Evolutionary conservation across 805 yeast genomes (phyloP).

Genomic region (Henningerozyma blattae): DNA sequence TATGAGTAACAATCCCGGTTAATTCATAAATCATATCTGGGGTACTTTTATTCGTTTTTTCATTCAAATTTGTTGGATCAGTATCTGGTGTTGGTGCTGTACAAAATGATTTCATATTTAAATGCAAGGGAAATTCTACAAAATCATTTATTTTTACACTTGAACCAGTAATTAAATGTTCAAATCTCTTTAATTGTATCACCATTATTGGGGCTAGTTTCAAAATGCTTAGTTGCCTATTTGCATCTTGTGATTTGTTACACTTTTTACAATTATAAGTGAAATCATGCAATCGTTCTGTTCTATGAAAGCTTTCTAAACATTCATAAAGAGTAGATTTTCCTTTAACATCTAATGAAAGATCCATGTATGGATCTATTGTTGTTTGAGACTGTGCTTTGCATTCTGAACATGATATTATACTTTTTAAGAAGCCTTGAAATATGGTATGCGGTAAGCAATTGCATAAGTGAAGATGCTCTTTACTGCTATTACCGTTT

Average conservation of each 20-base stretch:
- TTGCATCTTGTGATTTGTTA: constrained; percentile 46
- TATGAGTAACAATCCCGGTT: constrained; percentile 78
- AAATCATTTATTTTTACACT: constrained; percentile 66
- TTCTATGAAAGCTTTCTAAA: constrained; percentile 61
- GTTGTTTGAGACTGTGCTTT: constrained; percentile 47
- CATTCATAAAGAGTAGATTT: constrained; percentile 44
- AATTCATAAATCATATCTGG: constrained; percentile 58
- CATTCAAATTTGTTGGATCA: constrained; percentile 3
- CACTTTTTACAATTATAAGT: constrained; percentile 63
- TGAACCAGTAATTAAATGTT: constrained; percentile 27
- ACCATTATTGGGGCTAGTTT: constrained; percentile 68
- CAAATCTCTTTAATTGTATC: constrained; percentile 68
- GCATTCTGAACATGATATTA: constrained; percentile 66
- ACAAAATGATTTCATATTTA: constrained; percentile 59
- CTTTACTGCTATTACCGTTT: constrained; percentile 3
- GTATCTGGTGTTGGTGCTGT: constrained; percentile 1
- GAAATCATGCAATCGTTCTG: constrained; percentile 60
- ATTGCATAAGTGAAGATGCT: constrained; percentile 31
- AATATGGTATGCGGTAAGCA: constrained; percentile 80
- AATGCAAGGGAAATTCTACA: constrained; percentile 57
- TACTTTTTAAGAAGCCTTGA: constrained; percentile 71
- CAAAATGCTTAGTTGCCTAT: constrained; percentile 58
- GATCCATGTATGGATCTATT: constrained; percentile 80
- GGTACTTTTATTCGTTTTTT: constrained; percentile 5
- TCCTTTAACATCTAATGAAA: constrained; percentile 62